Percentiles rank a stretch among this genome's conserved stretches.
Evolutionary conservation across 768 basidiomycete genomes (phyloP).

Genomic region (Mycena metata): DNA sequence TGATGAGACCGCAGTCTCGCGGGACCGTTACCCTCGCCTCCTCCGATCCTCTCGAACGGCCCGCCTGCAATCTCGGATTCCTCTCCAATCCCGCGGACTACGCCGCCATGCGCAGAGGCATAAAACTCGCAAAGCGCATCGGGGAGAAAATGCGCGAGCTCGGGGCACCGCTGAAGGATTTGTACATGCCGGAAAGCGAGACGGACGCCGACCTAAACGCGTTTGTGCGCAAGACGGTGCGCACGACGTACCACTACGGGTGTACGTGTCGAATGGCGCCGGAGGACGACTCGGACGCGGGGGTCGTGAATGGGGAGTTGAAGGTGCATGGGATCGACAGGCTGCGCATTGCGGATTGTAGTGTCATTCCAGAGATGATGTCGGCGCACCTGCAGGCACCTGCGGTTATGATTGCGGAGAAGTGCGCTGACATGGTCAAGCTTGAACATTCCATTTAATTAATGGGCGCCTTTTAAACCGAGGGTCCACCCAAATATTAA

Average conservation of each 20-base stretch:
- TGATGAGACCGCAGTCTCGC: neutral
- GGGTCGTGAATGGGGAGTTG: conserved; percentile 8
- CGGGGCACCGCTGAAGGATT: neutral
- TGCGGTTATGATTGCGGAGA: conserved; percentile 10
- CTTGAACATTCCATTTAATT: no score
- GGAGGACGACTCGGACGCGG: conserved; percentile 9
- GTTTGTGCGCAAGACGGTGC: neutral
- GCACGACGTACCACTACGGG: conserved; percentile 12
- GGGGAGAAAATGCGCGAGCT: neutral
- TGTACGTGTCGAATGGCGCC: conserved; percentile 13
- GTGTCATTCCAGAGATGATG: conserved; percentile 4
- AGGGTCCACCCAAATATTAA: no score
- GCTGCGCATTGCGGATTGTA: conserved; percentile 2
- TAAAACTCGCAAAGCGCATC: neutral
- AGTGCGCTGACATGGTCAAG: neutral
- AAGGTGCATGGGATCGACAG: conserved; percentile 5
- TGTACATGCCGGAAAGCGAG: conserved; percentile 1
- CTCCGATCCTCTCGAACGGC: neutral
- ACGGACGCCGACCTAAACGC: conserved; percentile 5
- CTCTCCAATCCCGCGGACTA: neutral
- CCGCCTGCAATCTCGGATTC: neutral
- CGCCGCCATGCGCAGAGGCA: conserved; percentile 3
- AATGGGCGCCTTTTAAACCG: no score
- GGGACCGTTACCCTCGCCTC: neutral
- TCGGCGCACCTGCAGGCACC: conserved; percentile 8